Conservation (phyloP, 2,329 filamentous ascomycete genomes). For the Xylaria polymorpha region DNA sequence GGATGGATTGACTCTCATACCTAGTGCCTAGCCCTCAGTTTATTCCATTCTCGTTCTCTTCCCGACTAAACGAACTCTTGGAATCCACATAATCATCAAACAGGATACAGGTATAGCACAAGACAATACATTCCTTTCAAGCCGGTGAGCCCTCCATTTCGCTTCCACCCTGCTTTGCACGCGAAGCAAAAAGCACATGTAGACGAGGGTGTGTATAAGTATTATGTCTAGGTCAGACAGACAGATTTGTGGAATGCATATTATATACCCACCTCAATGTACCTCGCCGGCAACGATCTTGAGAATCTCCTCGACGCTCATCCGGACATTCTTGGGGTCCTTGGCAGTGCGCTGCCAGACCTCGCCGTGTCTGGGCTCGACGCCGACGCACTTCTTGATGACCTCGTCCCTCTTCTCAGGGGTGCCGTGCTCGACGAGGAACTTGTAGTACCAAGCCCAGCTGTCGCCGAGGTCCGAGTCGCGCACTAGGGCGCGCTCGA, state of each 20-base stretch:
- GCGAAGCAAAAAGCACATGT: not conserved
- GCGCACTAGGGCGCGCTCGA: slow-evolving; percentile 91
- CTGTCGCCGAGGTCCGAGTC: slow-evolving; percentile 90
- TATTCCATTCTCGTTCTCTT: not conserved
- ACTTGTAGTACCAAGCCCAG: slow-evolving; percentile 99
- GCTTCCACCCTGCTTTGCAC: not conserved
- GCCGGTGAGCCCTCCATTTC: not conserved
- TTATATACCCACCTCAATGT: slow-evolving; percentile 26
- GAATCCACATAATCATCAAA: slow-evolving; percentile 17
- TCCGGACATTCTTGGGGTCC: slow-evolving; percentile 82
- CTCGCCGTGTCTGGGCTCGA: slow-evolving; percentile 93
- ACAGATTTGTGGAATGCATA: not conserved
- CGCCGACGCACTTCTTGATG: slow-evolving; percentile 80
- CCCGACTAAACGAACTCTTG: slow-evolving; percentile 13
- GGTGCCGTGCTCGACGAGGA: slow-evolving; percentile 90
- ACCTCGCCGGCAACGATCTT: slow-evolving; percentile 73
- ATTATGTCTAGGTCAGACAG: not conserved
- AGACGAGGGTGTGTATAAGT: too few species aligned
- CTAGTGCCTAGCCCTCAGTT: not conserved
- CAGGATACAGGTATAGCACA: slow-evolving; percentile 15
- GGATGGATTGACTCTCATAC: not conserved
- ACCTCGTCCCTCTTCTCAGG: slow-evolving; percentile 92
- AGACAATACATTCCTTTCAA: not conserved
- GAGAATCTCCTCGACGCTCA: slow-evolving; percentile 82
- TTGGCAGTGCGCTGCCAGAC: slow-evolving; percentile 89